These are phyloP conservation scores for Candida hispaniensis DNA, from an alignment of 805 yeast species.

Conservation along the genomic window DNA sequence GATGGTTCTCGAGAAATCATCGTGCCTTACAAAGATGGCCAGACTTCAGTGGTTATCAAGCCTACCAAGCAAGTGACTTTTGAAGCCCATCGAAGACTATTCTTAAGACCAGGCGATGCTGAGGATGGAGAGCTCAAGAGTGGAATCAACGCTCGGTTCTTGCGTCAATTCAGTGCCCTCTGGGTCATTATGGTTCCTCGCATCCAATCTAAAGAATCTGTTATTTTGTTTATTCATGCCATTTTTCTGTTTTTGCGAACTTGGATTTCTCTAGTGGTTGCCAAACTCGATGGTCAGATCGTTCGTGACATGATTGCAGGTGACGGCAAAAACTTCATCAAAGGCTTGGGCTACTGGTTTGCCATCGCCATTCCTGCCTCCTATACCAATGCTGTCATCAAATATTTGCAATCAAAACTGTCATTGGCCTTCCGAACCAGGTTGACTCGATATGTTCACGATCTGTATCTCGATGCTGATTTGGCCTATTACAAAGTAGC, in stretches of 20 bases:
- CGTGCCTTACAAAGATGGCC: conserved; percentile 20
- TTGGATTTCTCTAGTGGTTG: conserved; percentile 74
- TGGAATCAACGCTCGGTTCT: conserved; percentile 47
- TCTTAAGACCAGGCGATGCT: conserved; percentile 19
- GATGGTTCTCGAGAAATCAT: conserved; percentile 26
- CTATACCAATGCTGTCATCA: conserved; percentile 83
- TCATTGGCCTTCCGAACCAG: conserved; percentile 78
- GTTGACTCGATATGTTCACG: conserved; percentile 78
- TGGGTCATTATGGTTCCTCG: conserved; percentile 79
- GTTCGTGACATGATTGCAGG: conserved; percentile 82
- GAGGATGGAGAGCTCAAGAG: conserved; percentile 19
- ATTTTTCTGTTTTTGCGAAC: conserved; percentile 70
- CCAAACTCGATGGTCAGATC: conserved; percentile 84
- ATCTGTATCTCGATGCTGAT: conserved; percentile 68
- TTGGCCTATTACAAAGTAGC: conserved; percentile 76
- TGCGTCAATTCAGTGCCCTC: conserved; percentile 61
- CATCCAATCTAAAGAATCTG: conserved; percentile 53
- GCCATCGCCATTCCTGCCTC: conserved; percentile 87
- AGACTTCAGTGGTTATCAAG: conserved; percentile 23
- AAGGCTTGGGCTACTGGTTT: conserved; percentile 80
- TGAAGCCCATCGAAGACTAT: conserved; percentile 27
- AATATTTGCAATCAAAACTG: conserved; percentile 62
- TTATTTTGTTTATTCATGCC: conserved; percentile 58
- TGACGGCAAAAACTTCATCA: conserved; percentile 57
- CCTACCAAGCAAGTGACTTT: conserved; percentile 26